Percentiles rank a stretch among this genome's conserved stretches.
Conservation (phyloP, 2,329 filamentous ascomycete genomes). For the Ophiosphaerella herpotricha region DNA sequence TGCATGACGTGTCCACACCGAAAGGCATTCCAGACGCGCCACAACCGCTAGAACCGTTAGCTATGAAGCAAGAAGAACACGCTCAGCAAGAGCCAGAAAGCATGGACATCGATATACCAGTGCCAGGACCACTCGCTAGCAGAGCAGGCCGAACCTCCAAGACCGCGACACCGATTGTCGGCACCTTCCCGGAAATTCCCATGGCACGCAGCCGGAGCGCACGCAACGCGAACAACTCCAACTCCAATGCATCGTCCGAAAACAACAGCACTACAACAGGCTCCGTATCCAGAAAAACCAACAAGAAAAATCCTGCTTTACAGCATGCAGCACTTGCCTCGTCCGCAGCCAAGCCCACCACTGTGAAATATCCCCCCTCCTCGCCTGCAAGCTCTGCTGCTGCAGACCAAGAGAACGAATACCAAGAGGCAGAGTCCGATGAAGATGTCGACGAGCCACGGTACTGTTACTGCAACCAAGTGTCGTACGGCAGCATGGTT, state of each 20-base stretch:
- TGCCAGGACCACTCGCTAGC: constrained; percentile 34
- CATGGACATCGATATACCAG: constrained; percentile 40
- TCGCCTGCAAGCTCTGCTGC: constrained; percentile 39
- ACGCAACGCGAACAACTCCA: constrained; percentile 44
- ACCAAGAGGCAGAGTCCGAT: constrained; percentile 41
- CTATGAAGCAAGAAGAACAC: constrained; percentile 56
- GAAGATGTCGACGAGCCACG: constrained; percentile 57
- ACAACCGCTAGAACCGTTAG: constrained; percentile 54
- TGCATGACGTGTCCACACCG: constrained; percentile 34
- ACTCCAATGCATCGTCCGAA: constrained; percentile 46
- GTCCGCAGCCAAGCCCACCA: constrained; percentile 30
- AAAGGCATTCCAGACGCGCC: constrained; percentile 35
- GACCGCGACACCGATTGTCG: constrained; percentile 53
- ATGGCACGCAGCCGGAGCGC: constrained; percentile 51
- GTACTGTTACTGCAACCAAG: constrained; percentile 69
- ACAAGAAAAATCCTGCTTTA: constrained; percentile 39
- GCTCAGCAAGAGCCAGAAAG: constrained; percentile 51
- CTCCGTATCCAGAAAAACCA: constrained; percentile 40
- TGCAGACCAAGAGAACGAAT: constrained; percentile 42
- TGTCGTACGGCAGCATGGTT: constrained; percentile 70
- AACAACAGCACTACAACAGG: constrained; percentile 45
- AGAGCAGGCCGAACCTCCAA: constrained; percentile 52
- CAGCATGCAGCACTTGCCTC: constrained; percentile 30
- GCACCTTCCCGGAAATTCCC: constrained; percentile 49
- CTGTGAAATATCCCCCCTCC: constrained; percentile 36